Evolutionary conservation across 352 stramenopile species (phyloP).

Genomic region (Pythium myriotylum): DNA sequence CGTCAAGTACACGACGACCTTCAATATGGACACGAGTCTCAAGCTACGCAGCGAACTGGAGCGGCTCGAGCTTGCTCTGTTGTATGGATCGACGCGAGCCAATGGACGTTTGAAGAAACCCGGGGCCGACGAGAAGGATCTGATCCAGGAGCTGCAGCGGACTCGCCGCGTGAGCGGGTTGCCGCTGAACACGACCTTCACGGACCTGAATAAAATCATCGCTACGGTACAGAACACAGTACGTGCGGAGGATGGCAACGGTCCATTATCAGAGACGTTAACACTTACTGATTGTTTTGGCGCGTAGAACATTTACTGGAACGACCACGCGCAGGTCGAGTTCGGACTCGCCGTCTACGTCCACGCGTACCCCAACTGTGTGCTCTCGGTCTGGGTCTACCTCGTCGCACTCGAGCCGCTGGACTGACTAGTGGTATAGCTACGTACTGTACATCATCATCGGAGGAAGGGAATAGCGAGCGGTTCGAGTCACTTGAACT

Average conservation of each 20-base stretch:
- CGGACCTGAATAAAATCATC: constrained; percentile 79
- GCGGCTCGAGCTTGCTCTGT: constrained; percentile 53
- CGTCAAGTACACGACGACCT: constrained; percentile 76
- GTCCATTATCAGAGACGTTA: constrained; percentile 17
- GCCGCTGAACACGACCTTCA: constrained; percentile 89
- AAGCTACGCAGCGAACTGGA: constrained; percentile 78
- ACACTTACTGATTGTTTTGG: constrained; percentile 16
- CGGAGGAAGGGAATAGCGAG: background rate
- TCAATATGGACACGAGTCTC: constrained; percentile 85
- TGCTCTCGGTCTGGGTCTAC: constrained; percentile 94
- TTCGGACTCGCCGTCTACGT: constrained; percentile 91
- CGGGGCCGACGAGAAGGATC: constrained; percentile 2
- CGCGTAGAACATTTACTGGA: constrained; percentile 87
- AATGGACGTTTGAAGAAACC: constrained; percentile 15
- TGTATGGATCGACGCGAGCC: constrained; percentile 2
- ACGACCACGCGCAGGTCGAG: constrained; percentile 80
- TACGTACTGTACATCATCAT: constrained; percentile 15
- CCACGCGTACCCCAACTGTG: constrained; percentile 81
- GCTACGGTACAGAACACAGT: constrained; percentile 85
- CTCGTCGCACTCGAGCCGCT: constrained; percentile 65
- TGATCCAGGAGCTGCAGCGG: constrained; percentile 22
- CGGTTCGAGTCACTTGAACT: constrained; percentile 44
- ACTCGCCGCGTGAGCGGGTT: constrained; percentile 75
- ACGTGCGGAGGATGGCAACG: constrained; percentile 27
- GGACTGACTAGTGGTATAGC: constrained; percentile 20